Conservation (phyloP, 148 eudicot species). For the Fagopyrum tataricum region DNA sequence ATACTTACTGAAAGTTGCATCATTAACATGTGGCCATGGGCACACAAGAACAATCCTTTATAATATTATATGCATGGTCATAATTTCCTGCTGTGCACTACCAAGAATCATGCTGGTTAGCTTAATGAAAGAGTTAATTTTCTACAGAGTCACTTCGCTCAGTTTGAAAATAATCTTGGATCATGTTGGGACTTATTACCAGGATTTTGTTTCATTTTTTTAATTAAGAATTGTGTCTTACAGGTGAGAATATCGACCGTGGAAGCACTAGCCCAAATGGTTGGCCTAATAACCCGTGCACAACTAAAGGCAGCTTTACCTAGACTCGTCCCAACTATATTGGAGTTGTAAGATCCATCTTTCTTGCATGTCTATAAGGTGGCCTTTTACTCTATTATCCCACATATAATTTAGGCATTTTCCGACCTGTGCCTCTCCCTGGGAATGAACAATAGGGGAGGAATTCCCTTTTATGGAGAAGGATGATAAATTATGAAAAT, state of each 20-base stretch:
- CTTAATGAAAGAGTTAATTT: neutral
- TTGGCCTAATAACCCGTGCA: conserved; percentile 70
- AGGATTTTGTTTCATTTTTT: neutral
- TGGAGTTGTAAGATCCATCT: conserved; percentile 69
- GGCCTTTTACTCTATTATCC: neutral
- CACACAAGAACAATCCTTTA: neutral
- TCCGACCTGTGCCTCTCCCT: neutral
- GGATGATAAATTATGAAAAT: neutral
- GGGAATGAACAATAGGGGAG: neutral
- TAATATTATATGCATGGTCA: neutral
- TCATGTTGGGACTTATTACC: conserved; percentile 1
- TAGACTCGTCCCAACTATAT: conserved; percentile 80
- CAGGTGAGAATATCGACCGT: conserved; percentile 78
- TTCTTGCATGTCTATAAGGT: neutral
- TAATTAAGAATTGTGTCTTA: neutral
- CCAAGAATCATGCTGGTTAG: neutral
- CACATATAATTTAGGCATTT: neutral
- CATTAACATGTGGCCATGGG: too few relatives aligned
- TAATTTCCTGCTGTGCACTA: neutral
- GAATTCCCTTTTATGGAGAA: neutral
- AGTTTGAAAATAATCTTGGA: neutral
- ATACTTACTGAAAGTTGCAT: too few relatives aligned
- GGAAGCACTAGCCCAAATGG: conserved; percentile 95
- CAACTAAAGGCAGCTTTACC: conserved; percentile 83
- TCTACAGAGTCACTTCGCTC: neutral